Percentiles rank a stretch among this genome's conserved stretches.
Evolutionary conservation across 2,329 filamentous ascomycete genomes (phyloP).

Genomic region (Diaporthe longicolla): DNA sequence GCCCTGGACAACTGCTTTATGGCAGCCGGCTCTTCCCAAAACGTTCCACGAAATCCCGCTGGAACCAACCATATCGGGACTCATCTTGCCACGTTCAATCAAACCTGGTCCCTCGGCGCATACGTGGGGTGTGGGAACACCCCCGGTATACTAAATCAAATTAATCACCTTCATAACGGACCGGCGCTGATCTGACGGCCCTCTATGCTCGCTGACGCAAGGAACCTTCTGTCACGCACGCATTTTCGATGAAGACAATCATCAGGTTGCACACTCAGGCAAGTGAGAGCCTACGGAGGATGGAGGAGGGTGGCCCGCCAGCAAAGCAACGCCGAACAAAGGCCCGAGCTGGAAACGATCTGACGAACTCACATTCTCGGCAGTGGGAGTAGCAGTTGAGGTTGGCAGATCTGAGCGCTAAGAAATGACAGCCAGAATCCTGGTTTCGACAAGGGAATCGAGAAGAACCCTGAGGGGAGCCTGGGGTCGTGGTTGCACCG

Average conservation of each 20-base stretch:
- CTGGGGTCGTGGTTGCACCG: conserved; percentile 38
- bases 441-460: conserved; percentile 19
- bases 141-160: conserved; percentile 2
- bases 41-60: not conserved
- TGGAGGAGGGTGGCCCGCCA: conserved; percentile 17
- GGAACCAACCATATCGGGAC: conserved; percentile 10
- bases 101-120: not conserved
- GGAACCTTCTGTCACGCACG: not conserved
- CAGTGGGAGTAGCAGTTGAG: conserved; percentile 14
- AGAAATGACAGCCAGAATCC: conserved; percentile 28
- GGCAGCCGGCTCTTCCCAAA: not conserved
- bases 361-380: conserved; percentile 3
- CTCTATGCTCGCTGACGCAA: not conserved
- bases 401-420: conserved; percentile 35
- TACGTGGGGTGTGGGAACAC: not conserved
- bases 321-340: conserved; percentile 24
- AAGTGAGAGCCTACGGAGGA: conserved; percentile 16
- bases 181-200: conserved; percentile 9
- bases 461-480: conserved; percentile 20
- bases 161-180: not conserved
- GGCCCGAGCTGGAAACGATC: conserved; percentile 25
- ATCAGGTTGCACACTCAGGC: not conserved
- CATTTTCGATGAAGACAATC: not conserved
- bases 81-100: conserved; percentile 10
- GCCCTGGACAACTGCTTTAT: not conserved